Evolutionary conservation across 176 grass and related monocot species (phyloP), one percentile per base, ranked within the genome.

Genomic region (Urochloa ruziziensis): DNA sequence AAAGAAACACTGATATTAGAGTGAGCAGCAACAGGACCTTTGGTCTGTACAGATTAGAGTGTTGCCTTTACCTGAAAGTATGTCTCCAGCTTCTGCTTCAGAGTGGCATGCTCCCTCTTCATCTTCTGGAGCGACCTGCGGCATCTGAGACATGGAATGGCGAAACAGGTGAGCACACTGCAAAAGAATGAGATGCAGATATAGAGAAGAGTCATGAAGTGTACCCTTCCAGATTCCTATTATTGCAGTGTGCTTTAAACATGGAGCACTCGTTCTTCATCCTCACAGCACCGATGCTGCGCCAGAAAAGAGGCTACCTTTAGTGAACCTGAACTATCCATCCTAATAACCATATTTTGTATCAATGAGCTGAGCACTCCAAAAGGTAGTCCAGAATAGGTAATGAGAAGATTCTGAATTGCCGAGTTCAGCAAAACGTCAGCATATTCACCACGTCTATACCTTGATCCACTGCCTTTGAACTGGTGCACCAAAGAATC

Each of bases 381-480:
- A 81, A 70, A 84, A 35, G 43, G 53, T 16, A 68, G 33, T 68
- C 36, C 79, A 24, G 34, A 60, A 61, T 75, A 30, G 39, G 51
- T 68, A 42, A 75, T 18, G 6, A 27, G 39, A 75, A 52, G 27
- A 81, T 67, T 58, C 39, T 23, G 1, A 2, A 36, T 13, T 57
- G 59, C 80, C 54, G 48, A 53, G 27, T 46, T 39, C 51, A 24
- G 16, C 10, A 74, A 67, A 56, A 66, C 2, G 10, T 56, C n/a
- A 61, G 80, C 84, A 79, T 60, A 90, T 86, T 49, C 84, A 67
- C 21, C 7, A 10, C 4, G 44, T 66, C 43, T 19, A 3, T 92
- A 94, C 93, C 93, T 94, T 85, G 82, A 77, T 79, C 81, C 85
- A 29, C 93, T 94, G 48, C 87, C 87, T 69, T 90, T 92, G 78